Evolutionary conservation across 2,329 filamentous ascomycete species (phyloP).

Genomic region (Exophiala lecanii-corni): DNA sequence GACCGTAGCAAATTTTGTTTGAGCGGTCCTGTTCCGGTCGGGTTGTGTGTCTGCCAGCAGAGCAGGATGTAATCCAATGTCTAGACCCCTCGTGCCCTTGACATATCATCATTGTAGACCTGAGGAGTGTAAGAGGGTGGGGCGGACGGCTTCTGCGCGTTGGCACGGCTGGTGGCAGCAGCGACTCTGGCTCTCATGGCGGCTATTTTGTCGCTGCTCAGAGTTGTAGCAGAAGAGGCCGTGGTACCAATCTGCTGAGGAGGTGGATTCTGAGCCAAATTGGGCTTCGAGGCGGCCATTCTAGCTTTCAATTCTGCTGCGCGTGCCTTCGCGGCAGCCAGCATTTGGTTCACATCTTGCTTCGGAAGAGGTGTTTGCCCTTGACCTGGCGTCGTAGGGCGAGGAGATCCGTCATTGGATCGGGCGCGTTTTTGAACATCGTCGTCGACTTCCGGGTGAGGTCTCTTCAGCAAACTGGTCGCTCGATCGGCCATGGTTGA

Average conservation of each 20-base stretch:
- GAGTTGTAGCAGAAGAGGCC: constrained; percentile 38
- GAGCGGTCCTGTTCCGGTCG: constrained; percentile 32
- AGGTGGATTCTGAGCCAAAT: constrained; percentile 32
- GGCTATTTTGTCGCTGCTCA: constrained; percentile 62
- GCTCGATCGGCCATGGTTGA: constrained; percentile 19
- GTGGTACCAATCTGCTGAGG: constrained; percentile 32
- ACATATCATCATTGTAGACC: constrained; percentile 45
- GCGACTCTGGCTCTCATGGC: constrained; percentile 76
- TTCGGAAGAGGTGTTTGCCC: constrained; percentile 25
- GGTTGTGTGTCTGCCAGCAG: constrained; percentile 52
- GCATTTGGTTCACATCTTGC: constrained; percentile 43
- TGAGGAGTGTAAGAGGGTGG: constrained; percentile 39
- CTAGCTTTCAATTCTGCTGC: constrained; percentile 46
- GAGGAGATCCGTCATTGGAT: constrained; percentile 48
- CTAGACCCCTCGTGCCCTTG: constrained; percentile 62
- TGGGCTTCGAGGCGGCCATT: constrained; percentile 34
- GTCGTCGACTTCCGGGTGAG: constrained; percentile 45
- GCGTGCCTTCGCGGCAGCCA: constrained; percentile 45
- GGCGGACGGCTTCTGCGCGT: constrained; percentile 43
- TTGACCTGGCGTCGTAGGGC: constrained; percentile 34
- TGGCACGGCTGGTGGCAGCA: constrained; percentile 58
- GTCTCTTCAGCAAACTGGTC: constrained; percentile 41
- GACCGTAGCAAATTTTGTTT: constrained; percentile 51
- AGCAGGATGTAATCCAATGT: constrained; percentile 72
- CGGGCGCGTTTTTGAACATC: constrained; percentile 45